Evolutionary conservation across 495 filamentous ascomycete species (phyloP), one percentile per base, ranked within the genome.

Genomic region (Cenococcum geophilum): DNA sequence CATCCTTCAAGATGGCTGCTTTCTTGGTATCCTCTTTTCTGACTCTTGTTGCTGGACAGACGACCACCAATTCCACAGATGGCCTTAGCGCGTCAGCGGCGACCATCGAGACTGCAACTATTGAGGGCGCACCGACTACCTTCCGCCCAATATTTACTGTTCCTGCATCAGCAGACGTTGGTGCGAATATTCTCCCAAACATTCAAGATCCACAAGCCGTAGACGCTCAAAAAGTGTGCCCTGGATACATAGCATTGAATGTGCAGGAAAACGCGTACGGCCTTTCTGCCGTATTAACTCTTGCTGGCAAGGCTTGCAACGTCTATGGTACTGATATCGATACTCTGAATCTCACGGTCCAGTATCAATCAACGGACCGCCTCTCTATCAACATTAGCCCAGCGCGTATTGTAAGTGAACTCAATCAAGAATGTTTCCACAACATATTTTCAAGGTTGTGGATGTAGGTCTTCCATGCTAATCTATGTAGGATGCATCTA

Each of bases 131-230:
- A 14, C 58, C 58, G 23, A 67, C 60, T 16, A 32, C 56, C 1
- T 67, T 60, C 50, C 61, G 65, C 6, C 14, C 52, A 12, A 45
- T 68, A 37, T 85, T 80, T 71, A 84, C 82, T 1, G 75, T 88
- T 8, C 85, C 86, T 8, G 74, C 82, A 14, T 68, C 71, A 40
- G 82, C 79, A 8, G 80, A 85, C 60, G 57, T 72, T 37, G 87
- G 87, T 42, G 78, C 72, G 20, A 74, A 78, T 18, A 61, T 90
- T 36, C 72, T 90, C 25, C 86, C 89, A 37, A 89, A 90, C 67
- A 81, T 92, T 68, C 65, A 83, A 45, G 88, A 92, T 64, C 84
- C 88, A 10, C 50, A 87, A 36, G 89, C 89, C 16, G 75, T 87
- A 54, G 75, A 90, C 71, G 80, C 86, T 1, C 90, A 93, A 71